Evolutionary conservation across 2,329 filamentous ascomycete species (phyloP).

Genomic region (Cercospora citrullina): DNA sequence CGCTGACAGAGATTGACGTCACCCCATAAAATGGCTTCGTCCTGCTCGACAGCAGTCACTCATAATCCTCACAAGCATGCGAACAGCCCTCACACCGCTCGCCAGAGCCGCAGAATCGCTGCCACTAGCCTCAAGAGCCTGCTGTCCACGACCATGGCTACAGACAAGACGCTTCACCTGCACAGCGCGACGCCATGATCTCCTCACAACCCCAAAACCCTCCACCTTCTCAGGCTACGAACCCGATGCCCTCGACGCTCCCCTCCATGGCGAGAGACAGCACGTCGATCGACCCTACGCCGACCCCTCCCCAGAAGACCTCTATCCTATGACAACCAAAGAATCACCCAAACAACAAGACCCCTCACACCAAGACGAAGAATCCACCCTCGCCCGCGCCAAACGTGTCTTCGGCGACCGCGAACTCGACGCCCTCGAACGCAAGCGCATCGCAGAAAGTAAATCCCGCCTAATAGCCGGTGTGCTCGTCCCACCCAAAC

Average conservation of each 20-base stretch:
- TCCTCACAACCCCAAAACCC: conserved; percentile 37
- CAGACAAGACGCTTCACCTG: not conserved
- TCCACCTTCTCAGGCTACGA: conserved; percentile 30
- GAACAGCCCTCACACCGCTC: conserved; percentile 14
- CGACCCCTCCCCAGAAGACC: conserved; percentile 30
- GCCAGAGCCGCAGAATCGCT: conserved; percentile 3
- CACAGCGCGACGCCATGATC: conserved; percentile 3
- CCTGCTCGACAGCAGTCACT: not conserved
- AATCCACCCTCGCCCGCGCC: conserved; percentile 59
- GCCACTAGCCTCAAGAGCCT: not conserved
- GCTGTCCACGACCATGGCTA: conserved; percentile 4
- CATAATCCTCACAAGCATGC: conserved; percentile 19
- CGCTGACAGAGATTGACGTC: not conserved
- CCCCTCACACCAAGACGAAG: conserved; percentile 56
- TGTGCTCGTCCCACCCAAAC: conserved; percentile 77
- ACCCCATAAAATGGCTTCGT: not conserved
- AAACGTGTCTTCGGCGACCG: conserved; percentile 79
- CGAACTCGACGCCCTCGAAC: conserved; percentile 70
- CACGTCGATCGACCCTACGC: conserved; percentile 31
- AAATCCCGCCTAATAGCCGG: conserved; percentile 70
- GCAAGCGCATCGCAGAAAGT: conserved; percentile 60
- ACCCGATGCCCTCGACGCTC: conserved; percentile 32
- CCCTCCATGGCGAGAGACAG: conserved; percentile 21
- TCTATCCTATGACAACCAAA: conserved; percentile 49
- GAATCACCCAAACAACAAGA: not conserved